A percentile compares a stretch with the other conserved stretches of the same genome.
These are phyloP conservation scores for Colletotrichum tofieldiae DNA, from an alignment of 2,329 filamentous ascomycete genomes.

Conservation along the genomic window DNA sequence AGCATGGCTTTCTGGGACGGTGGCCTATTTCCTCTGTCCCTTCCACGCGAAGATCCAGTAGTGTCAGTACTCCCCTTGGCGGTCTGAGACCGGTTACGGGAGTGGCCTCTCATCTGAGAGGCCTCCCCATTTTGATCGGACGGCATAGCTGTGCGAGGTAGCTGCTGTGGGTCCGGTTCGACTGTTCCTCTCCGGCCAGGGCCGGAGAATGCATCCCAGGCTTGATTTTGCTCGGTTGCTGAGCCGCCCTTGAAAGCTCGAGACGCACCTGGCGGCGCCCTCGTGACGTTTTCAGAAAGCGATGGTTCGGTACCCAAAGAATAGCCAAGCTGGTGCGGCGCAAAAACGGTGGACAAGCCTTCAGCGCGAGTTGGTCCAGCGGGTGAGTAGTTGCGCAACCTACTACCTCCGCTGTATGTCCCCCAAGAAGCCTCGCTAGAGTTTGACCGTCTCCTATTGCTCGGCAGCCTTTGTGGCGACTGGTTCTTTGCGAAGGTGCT, in stretches of 20 bases:
- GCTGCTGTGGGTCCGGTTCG: constrained; percentile 19
- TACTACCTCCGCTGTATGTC: neutral
- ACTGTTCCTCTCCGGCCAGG: constrained; percentile 34
- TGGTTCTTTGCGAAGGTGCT: constrained; percentile 8
- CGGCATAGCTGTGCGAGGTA: constrained; percentile 42
- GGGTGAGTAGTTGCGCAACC: constrained; percentile 16
- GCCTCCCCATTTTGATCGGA: constrained; percentile 53
- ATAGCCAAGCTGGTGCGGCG: constrained; percentile 1
- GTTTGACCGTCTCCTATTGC: constrained; percentile 22
- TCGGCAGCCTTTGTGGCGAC: constrained; percentile 3
- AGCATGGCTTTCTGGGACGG: constrained; percentile 95
- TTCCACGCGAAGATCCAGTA: constrained; percentile 53
- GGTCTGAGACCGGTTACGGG: constrained; percentile 62
- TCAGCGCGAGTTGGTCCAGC: constrained; percentile 2
- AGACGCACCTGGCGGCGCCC: neutral
- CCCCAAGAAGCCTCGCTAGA: constrained; percentile 24
- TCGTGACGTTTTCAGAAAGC: neutral
- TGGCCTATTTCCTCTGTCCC: constrained; percentile 57
- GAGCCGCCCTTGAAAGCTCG: constrained; percentile 4
- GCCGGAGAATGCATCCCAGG: constrained; percentile 39
- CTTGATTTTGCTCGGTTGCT: neutral
- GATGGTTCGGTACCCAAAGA: neutral
- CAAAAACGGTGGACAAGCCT: neutral
- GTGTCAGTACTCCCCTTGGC: constrained; percentile 63
- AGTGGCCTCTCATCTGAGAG: constrained; percentile 55